A percentile compares a stretch with the other conserved stretches of the same genome.
Conservation (phyloP, 768 basidiomycete species). For the Austroboletus festivus region DNA sequence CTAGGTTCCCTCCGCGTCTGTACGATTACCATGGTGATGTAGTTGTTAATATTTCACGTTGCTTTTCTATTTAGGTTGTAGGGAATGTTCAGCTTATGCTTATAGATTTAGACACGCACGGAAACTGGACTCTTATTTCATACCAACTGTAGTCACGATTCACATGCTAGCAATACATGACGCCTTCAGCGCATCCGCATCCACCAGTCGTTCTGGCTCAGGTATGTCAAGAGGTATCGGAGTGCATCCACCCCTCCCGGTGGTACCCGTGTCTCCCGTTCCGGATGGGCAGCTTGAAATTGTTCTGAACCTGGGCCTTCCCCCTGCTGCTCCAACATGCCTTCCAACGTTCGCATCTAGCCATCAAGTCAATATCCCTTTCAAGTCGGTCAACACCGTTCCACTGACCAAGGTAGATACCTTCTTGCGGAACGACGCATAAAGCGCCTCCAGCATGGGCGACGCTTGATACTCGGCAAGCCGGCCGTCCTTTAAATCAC, state of each 20-base stretch:
- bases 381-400: not conserved
- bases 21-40: slow-evolving; percentile 7
- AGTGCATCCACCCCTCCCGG: slow-evolving; percentile 54
- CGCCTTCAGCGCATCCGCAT: slow-evolving; percentile 1
- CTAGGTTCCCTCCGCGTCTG: slow-evolving; percentile 17
- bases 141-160: slow-evolving; percentile 8
- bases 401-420: slow-evolving; percentile 56
- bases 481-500: slow-evolving; percentile 52
- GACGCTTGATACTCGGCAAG: slow-evolving; percentile 67
- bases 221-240: slow-evolving; percentile 49
- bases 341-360: slow-evolving; percentile 56
- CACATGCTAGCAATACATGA: slow-evolving; percentile 6
- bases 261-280: slow-evolving; percentile 34
- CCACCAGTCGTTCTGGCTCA: slow-evolving; percentile 65
- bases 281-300: slow-evolving; percentile 22
- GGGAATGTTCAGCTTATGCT: slow-evolving; percentile 17
- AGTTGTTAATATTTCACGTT: slow-evolving; percentile 9
- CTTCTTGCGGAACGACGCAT: slow-evolving; percentile 49
- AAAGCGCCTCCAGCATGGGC: slow-evolving; percentile 51
- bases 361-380: slow-evolving; percentile 1
- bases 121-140: slow-evolving; percentile 4
- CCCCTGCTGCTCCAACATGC: slow-evolving; percentile 51
- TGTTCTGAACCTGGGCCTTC: slow-evolving; percentile 18
- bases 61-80: slow-evolving; percentile 5
- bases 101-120: slow-evolving; percentile 23